Base-by-base conservation (phyloP, 345 rosid genomes). In the Adansonia digitata region DNA sequence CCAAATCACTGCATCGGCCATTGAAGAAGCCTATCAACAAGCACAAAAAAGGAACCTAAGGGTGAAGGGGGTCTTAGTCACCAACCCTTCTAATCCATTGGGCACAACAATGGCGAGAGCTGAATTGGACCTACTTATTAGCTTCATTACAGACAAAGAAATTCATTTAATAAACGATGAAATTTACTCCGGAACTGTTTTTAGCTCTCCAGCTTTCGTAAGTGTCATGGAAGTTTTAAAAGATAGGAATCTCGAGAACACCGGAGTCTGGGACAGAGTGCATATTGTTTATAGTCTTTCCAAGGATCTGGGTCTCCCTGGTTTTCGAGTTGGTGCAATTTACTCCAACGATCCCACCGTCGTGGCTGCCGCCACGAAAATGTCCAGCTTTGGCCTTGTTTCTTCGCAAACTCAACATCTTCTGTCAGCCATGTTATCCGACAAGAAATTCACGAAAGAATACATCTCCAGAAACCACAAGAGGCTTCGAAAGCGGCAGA, bases 331-430 rank as follows among this genome's bases (percentile, higher is more conserved):
- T 27, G 97, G 92, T 64, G 94, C 94, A 68, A 85, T 91, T 78
- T 90, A 91, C 69, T 89, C 97, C 76, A 88, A 91, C 77, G 89
- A 91, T 42, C 86, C 86, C 62, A 72, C 70, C 74, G 85, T 89
- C 37, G 91, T 91, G 31, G 87, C 92, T 0, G 87, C 92, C 1
- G 94, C 97, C 10, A 91, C 92, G 8, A 91, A 90, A 73, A 89
- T 91, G 97, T 91, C 97, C 57, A 91, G 97, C 69, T 91, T 91
- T 35, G 94, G 97, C 68, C 87, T 89, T 39, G 88, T 91, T 61
- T 91, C 97, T 40, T 89, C 97, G 0, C 97, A 91, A 60, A 91
- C 97, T 31, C 97, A 91, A 7, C 82, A 87, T 59, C 92, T 91
- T 37, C 86, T 91, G 24, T 80, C 94, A 5, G 85, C 86, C 51